A percentile compares a stretch with the other conserved stretches of the same genome.
These are phyloP conservation scores for Marasmius fiardii DNA, from an alignment of 1,284 basidiomycete species.

Conservation along the genomic window DNA sequence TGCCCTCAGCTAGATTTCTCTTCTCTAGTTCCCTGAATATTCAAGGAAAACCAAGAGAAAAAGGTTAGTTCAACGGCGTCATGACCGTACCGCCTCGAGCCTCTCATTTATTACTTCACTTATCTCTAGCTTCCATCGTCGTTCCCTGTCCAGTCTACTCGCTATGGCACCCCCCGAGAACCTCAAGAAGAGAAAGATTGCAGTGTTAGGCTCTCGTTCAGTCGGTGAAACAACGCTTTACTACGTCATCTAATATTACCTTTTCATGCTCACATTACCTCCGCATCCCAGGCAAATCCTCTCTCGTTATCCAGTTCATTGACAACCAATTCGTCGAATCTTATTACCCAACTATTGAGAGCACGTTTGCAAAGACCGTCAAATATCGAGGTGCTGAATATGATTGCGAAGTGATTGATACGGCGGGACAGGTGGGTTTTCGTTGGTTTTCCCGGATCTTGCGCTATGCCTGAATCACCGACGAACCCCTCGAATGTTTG, in stretches of 20 bases:
- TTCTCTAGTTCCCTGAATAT: too few relatives aligned
- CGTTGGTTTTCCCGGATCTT: background rate
- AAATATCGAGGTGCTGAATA: conserved; percentile 84
- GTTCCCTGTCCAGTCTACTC: conserved; percentile 12
- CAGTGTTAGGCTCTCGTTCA: conserved; percentile 50
- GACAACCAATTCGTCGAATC: conserved; percentile 47
- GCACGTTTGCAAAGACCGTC: conserved; percentile 83
- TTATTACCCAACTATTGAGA: conserved; percentile 77
- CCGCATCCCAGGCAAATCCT: conserved; percentile 41
- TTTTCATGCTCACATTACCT: conserved; percentile 1
- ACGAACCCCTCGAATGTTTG: conserved; percentile 16
- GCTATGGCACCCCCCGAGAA: conserved; percentile 53
- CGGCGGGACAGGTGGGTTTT: conserved; percentile 81
- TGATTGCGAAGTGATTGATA: conserved; percentile 98
- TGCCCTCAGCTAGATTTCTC: too few relatives aligned
- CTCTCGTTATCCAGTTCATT: conserved; percentile 49
- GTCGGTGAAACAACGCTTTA: conserved; percentile 35
- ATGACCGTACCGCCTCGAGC: background rate
- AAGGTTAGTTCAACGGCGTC: background rate
- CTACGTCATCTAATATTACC: conserved; percentile 18
- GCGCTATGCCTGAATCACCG: background rate
- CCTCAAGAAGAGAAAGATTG: conserved; percentile 71
- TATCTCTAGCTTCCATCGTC: background rate
- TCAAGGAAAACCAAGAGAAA: too few relatives aligned
- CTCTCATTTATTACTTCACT: conserved; percentile 6